phyloP scores from a whole-genome alignment of 371 early-diverging fungal genomes.

The Mortierella sp. region DNA sequence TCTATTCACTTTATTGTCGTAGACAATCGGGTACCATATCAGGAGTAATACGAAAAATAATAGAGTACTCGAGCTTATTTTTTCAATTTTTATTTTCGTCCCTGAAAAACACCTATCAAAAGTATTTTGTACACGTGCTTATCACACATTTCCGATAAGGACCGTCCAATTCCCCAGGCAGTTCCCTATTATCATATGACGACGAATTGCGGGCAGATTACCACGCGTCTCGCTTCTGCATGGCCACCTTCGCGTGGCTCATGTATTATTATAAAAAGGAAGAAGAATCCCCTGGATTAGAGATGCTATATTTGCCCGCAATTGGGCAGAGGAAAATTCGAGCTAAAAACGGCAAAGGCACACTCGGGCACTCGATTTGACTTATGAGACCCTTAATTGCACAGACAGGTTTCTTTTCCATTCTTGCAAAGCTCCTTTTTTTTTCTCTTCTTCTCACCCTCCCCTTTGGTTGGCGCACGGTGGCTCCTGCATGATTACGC shows the following conservation, averaged over 20 bases:
- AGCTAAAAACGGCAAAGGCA: too few species aligned
- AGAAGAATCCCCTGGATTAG: background rate
- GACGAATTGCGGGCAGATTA: conserved; percentile 3
- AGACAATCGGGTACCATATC: background rate
- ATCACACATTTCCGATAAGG: conserved; percentile 24
- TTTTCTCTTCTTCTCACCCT: too few species aligned
- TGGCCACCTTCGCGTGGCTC: background rate
- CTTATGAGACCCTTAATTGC: too few species aligned
- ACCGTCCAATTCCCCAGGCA: background rate
- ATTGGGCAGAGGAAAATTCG: too few species aligned
- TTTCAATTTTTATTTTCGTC: conserved; percentile 6
- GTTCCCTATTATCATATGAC: conserved; percentile 2
- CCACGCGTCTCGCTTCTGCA: background rate
- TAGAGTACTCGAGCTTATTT: background rate
- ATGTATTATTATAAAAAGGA: background rate
- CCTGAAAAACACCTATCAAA: conserved; percentile 34
- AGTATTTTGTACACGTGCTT: conserved; percentile 25
- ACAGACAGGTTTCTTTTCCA: too few species aligned
- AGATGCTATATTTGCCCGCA: too few species aligned
- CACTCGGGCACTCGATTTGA: too few species aligned
- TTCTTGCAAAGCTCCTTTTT: too few species aligned
- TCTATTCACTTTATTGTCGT: background rate
- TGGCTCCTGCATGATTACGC: too few species aligned
- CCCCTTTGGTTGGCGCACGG: too few species aligned
- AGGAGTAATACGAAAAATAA: background rate